Conservation (phyloP, 768 basidiomycete genomes). For the Rhizopogon vinicolor region DNA sequence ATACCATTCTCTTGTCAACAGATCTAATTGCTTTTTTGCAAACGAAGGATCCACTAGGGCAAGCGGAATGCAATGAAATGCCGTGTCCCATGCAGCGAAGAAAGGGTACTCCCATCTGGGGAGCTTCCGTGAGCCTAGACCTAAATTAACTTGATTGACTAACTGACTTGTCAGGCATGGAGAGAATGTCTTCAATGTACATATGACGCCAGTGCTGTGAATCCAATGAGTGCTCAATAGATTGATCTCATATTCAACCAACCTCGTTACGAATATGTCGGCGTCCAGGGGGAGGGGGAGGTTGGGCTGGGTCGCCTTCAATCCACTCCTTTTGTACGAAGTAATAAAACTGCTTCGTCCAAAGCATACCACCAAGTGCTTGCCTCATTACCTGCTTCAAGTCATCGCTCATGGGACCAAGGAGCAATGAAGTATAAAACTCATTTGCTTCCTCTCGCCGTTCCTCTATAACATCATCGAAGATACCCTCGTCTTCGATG, state of each 20-base stretch:
- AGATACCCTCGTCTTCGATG: slow-evolving; percentile 81
- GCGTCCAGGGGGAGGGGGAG: slow-evolving; percentile 86
- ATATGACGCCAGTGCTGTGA: slow-evolving; percentile 91
- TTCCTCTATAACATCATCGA: slow-evolving; percentile 88
- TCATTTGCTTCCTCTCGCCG: slow-evolving; percentile 93
- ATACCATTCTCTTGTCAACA: slow-evolving; percentile 98
- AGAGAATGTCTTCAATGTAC: slow-evolving; percentile 92
- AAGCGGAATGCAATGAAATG: slow-evolving; percentile 98
- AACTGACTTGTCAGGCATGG: slow-evolving; percentile 96
- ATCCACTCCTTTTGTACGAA: slow-evolving; percentile 98
- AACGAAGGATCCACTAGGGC: slow-evolving; percentile 94
- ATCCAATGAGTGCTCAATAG: not conserved
- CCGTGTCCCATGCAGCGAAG: slow-evolving; percentile 97
- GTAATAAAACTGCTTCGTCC: slow-evolving; percentile 97
- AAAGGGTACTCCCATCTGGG: slow-evolving; percentile 96
- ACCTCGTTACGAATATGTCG: slow-evolving; percentile 83
- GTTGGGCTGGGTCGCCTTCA: slow-evolving; percentile 92
- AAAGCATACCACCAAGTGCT: slow-evolving; percentile 94
- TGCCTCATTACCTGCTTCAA: slow-evolving; percentile 95
- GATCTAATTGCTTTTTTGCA: slow-evolving; percentile 95
- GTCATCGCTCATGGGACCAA: slow-evolving; percentile 88
- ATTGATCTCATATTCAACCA: slow-evolving; percentile 15
- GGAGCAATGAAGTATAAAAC: slow-evolving; percentile 80
- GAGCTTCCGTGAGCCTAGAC: slow-evolving; percentile 4
- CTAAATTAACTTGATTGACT: not conserved